Percentiles rank a stretch among this genome's conserved stretches.
phyloP scores from a whole-genome alignment of 129 eudicot genomes.

The Ambrosia artemisiifolia region DNA sequence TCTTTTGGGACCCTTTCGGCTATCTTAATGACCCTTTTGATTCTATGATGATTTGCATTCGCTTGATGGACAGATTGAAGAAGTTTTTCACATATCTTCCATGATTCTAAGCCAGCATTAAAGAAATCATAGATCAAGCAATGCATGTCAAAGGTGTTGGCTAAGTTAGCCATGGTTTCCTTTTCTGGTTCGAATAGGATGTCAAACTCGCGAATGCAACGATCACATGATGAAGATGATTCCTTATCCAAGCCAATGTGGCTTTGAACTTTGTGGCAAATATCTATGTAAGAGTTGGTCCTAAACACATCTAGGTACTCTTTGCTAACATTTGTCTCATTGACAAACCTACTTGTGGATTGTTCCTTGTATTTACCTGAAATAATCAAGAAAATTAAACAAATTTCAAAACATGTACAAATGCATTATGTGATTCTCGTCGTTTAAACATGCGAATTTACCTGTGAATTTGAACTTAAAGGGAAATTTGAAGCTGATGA shows the following conservation, averaged over 20 bases:
- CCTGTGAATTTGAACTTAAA: slow-evolving; percentile 6
- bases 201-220: slow-evolving; percentile 30
- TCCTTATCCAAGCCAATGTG: slow-evolving; percentile 25
- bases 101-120: slow-evolving; percentile 46
- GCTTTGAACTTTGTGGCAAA: slow-evolving; percentile 48
- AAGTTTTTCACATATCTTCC: slow-evolving; percentile 46
- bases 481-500: slow-evolving; percentile 29
- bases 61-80: slow-evolving; percentile 49
- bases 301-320: slow-evolving; percentile 64
- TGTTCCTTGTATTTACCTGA: slow-evolving; percentile 36
- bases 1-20: slow-evolving; percentile 18
- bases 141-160: slow-evolving; percentile 32
- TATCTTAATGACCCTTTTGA: slow-evolving; percentile 32
- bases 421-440: too few species aligned
- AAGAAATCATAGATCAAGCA: slow-evolving; percentile 48
- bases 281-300: slow-evolving; percentile 66
- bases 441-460: not conserved
- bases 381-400: not conserved
- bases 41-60: slow-evolving; percentile 31
- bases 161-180: slow-evolving; percentile 40
- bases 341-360: slow-evolving; percentile 18
- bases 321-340: slow-evolving; percentile 49
- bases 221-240: slow-evolving; percentile 13
- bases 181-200: slow-evolving; percentile 41
- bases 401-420: not conserved